phyloP scores from a whole-genome alignment of 179 eudicot genomes.

The Amaranthus tricolor region DNA sequence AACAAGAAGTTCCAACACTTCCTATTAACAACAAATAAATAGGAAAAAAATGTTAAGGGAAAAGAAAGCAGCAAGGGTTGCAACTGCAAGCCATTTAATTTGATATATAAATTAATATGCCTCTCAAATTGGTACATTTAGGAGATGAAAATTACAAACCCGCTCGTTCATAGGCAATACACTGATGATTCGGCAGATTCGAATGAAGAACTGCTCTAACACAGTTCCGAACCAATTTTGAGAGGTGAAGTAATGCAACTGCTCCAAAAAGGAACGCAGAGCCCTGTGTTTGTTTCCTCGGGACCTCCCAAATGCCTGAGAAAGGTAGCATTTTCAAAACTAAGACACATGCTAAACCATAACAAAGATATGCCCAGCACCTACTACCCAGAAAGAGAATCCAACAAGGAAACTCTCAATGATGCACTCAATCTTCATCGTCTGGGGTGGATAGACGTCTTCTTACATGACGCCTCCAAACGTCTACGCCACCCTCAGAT shows the following conservation, averaged over 20 bases:
- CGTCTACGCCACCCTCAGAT: conserved; percentile 48
- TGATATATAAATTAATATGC: neutral
- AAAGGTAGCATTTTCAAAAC: neutral
- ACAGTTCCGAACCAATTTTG: conserved; percentile 14
- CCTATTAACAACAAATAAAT: neutral
- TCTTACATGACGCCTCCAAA: conserved; percentile 44
- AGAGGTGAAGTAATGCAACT: neutral
- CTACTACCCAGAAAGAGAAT: neutral
- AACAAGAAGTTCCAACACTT: too few species aligned
- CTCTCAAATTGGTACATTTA: conserved; percentile 15
- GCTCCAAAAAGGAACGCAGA: neutral
- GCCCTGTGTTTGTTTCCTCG: neutral
- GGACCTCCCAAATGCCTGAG: conserved; percentile 5
- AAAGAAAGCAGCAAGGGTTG: neutral
- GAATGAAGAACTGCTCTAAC: neutral
- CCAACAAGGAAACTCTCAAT: neutral
- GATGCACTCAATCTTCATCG: neutral
- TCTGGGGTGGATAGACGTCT: conserved; percentile 24
- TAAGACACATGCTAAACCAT: conserved; percentile 10
- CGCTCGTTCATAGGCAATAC: conserved; percentile 1
- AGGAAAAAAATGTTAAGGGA: neutral
- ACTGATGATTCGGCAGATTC: neutral
- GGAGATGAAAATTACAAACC: conserved; percentile 9
- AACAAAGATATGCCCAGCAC: conserved; percentile 11
- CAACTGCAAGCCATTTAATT: neutral